Evolutionary conservation across 1,284 basidiomycete genomes (phyloP).

Genomic region (Cutaneotrichosporon cutaneum): DNA sequence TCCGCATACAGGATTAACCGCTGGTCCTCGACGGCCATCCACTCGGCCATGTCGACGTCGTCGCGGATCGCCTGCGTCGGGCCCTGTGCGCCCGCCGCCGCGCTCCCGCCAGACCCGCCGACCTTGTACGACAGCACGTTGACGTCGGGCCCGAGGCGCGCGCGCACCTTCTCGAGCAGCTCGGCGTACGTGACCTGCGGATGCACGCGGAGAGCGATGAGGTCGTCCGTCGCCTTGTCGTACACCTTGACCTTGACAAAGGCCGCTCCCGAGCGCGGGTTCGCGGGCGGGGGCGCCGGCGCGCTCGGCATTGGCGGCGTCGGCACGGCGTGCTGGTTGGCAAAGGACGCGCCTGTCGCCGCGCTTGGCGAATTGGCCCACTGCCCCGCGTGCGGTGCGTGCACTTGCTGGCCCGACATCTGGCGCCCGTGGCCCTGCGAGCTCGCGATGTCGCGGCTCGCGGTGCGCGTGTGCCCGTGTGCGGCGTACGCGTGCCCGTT

Average conservation of each 20-base stretch:
- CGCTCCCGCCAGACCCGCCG: slow-evolving; percentile 26
- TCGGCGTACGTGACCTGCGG: slow-evolving; percentile 82
- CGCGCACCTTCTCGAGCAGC: slow-evolving; percentile 85
- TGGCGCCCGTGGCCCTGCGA: slow-evolving; percentile 9
- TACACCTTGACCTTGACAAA: slow-evolving; percentile 99
- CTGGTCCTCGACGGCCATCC: slow-evolving; percentile 75
- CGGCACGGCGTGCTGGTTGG: background rate
- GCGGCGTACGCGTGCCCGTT: background rate
- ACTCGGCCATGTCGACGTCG: slow-evolving; percentile 70
- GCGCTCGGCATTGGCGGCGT: background rate
- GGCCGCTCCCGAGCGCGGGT: slow-evolving; percentile 50
- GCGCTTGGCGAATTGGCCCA: background rate
- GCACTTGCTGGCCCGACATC: slow-evolving; percentile 1
- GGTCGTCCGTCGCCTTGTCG: slow-evolving; percentile 82
- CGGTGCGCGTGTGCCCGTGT: background rate
- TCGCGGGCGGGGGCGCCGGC: slow-evolving; percentile 5
- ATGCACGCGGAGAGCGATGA: slow-evolving; percentile 96
- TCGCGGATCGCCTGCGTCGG: slow-evolving; percentile 65
- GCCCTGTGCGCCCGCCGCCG: slow-evolving; percentile 54
- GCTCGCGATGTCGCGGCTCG: background rate
- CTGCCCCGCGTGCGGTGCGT: background rate
- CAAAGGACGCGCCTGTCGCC: background rate
- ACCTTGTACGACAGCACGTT: slow-evolving; percentile 69
- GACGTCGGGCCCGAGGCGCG: slow-evolving; percentile 77
- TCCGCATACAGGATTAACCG: slow-evolving; percentile 84